Percentiles rank a stretch among this genome's conserved stretches.
phyloP scores from a whole-genome alignment of 441 rosid genomes.

The Gossypium armourianum region DNA sequence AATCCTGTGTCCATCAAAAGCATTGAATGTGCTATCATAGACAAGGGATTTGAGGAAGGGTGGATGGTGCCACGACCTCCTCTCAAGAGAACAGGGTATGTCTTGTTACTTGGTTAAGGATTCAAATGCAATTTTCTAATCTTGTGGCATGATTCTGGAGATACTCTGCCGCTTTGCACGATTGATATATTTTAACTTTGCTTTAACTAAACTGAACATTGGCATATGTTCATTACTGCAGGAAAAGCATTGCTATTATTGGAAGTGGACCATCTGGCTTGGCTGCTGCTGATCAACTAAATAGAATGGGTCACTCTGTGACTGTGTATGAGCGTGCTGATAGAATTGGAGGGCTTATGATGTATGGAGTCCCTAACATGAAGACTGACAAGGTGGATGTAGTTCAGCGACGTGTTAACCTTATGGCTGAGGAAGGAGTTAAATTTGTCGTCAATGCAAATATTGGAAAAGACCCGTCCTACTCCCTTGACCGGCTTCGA shows the following conservation, averaged over 20 bases:
- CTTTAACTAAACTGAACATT: not conserved
- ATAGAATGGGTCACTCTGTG: constrained; percentile 86
- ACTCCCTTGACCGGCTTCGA: constrained; percentile 59
- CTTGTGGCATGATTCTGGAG: not conserved
- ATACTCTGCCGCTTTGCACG: not conserved
- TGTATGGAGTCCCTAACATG: constrained; percentile 99
- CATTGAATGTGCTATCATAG: constrained; percentile 89
- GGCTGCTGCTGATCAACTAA: constrained; percentile 98
- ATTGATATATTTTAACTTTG: not conserved
- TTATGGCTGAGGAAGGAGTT: constrained; percentile 84
- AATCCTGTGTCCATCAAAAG: constrained; percentile 93
- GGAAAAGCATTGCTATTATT: constrained; percentile 73
- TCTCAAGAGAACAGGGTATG: constrained; percentile 74
- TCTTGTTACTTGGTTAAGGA: not conserved
- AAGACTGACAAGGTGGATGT: constrained; percentile 88
- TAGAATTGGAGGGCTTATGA: constrained; percentile 96
- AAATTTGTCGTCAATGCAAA: constrained; percentile 83
- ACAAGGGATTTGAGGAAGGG: constrained; percentile 95
- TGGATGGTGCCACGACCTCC: constrained; percentile 99
- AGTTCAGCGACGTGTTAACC: constrained; percentile 85
- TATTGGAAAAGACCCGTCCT: constrained; percentile 72
- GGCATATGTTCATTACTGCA: constrained; percentile 24
- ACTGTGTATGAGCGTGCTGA: constrained; percentile 93
- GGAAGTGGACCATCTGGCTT: constrained; percentile 98
- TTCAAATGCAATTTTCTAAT: not conserved